Evolutionary conservation across 2,329 filamentous ascomycete genomes (phyloP).

Genomic region (Pseudopyrenochaeta lycopersici): DNA sequence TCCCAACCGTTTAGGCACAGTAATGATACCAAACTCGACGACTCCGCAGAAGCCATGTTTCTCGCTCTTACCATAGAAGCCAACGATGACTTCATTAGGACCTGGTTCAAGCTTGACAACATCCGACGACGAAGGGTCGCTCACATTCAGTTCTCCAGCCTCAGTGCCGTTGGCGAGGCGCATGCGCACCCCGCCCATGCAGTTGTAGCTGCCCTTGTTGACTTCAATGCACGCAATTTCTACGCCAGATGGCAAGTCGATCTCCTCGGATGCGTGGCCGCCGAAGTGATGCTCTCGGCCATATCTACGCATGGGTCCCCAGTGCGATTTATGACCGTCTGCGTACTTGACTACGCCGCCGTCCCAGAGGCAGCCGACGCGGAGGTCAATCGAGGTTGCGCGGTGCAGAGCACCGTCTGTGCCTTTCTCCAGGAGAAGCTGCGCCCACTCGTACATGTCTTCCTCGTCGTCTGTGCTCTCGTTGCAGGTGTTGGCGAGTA

Average conservation of each 20-base stretch:
- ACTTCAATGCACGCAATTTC: slow-evolving; percentile 46
- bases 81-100: slow-evolving; percentile 53
- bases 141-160: slow-evolving; percentile 44
- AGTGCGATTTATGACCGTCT: slow-evolving; percentile 55
- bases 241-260: slow-evolving; percentile 34
- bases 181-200: slow-evolving; percentile 42
- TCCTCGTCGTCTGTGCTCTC: not conserved
- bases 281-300: slow-evolving; percentile 44
- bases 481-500: slow-evolving; percentile 19
- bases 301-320: slow-evolving; percentile 43
- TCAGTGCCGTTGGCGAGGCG: slow-evolving; percentile 39
- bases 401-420: slow-evolving; percentile 44
- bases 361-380: slow-evolving; percentile 56
- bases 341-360: slow-evolving; percentile 57
- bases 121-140: slow-evolving; percentile 7
- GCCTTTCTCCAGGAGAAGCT: slow-evolving; percentile 25
- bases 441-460: slow-evolving; percentile 27
- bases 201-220: slow-evolving; percentile 7
- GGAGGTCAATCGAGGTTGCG: slow-evolving; percentile 56
- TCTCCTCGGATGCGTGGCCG: slow-evolving; percentile 39
- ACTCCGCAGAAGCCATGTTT: slow-evolving; percentile 26
- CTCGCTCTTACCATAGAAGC: slow-evolving; percentile 56
- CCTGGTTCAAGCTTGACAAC: slow-evolving; percentile 41
- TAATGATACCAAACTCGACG: slow-evolving; percentile 60
- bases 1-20: slow-evolving; percentile 50